phyloP scores from a whole-genome alignment of 2,329 filamentous ascomycete species.

The Cryphonectria parasitica region DNA sequence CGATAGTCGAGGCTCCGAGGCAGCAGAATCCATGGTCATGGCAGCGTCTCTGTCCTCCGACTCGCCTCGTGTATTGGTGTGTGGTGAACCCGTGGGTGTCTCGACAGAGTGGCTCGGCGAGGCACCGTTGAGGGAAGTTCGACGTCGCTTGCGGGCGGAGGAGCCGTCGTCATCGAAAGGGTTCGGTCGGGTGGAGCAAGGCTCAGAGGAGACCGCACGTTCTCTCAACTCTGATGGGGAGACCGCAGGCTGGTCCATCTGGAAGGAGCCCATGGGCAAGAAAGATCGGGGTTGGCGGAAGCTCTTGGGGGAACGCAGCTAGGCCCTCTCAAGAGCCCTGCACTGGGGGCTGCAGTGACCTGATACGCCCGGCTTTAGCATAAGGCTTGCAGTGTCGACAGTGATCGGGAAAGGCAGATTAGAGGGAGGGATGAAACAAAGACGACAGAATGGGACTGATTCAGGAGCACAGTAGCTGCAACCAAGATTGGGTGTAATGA shows the following conservation, averaged over 20 bases:
- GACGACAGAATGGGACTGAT: background rate
- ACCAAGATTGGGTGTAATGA: background rate
- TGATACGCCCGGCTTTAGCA: conserved; percentile 56
- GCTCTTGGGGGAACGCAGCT: conserved; percentile 54
- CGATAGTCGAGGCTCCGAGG: conserved; percentile 48
- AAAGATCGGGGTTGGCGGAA: conserved; percentile 45
- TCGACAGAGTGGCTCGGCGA: conserved; percentile 60
- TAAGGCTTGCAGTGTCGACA: conserved; percentile 42
- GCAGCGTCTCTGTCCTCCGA: conserved; percentile 35
- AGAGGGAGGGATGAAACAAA: background rate
- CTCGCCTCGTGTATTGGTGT: conserved; percentile 26
- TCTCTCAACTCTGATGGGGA: conserved; percentile 53
- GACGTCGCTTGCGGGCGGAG: conserved; percentile 61
- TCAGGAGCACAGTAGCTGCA: background rate
- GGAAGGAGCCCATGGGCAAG: conserved; percentile 45
- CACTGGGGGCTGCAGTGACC: conserved; percentile 46
- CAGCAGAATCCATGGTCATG: conserved; percentile 49
- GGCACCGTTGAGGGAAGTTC: conserved; percentile 57
- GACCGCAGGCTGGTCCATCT: conserved; percentile 58
- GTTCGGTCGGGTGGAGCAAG: conserved; percentile 64
- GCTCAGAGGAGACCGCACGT: conserved; percentile 65
- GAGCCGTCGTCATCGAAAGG: conserved; percentile 64
- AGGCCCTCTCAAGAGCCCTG: conserved; percentile 58
- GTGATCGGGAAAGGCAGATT: conserved; percentile 10
- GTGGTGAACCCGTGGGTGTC: conserved; percentile 33